Evolutionary conservation across 441 rosid species (phyloP).

Genomic region (California macrophylla): DNA sequence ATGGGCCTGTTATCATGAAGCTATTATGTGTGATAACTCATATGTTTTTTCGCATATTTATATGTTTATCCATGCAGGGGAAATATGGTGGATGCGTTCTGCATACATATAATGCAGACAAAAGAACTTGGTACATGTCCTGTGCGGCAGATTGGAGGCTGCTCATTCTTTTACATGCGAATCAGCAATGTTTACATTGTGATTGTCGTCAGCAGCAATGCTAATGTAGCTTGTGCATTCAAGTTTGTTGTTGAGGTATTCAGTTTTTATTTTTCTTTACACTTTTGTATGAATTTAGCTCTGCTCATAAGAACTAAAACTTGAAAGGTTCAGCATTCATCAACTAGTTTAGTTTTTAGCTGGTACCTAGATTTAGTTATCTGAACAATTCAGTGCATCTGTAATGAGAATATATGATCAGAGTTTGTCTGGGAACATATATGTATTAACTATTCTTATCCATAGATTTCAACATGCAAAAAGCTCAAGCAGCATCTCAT

Average conservation of each 20-base stretch:
- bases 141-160: constrained; percentile 91
- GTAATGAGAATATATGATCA: background rate
- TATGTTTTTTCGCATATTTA: background rate
- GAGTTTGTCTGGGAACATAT: background rate
- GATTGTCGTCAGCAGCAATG: constrained; percentile 92
- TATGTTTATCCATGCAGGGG: constrained; percentile 35
- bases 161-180: constrained; percentile 90
- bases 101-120: constrained; percentile 90
- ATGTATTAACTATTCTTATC: background rate
- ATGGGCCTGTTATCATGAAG: background rate
- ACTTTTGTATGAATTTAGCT: background rate
- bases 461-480: background rate
- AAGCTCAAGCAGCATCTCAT: background rate
- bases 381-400: background rate
- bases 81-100: constrained; percentile 98
- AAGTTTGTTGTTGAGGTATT: constrained; percentile 90
- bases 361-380: background rate
- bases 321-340: background rate
- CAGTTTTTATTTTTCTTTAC: background rate
- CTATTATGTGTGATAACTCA: background rate
- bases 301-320: background rate
- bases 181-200: constrained; percentile 94
- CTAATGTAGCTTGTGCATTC: constrained; percentile 91
- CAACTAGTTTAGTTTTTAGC: background rate
- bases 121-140: constrained; percentile 95